Conservation (phyloP, 2,329 filamentous ascomycete species). For the Curvularia sp. region DNA sequence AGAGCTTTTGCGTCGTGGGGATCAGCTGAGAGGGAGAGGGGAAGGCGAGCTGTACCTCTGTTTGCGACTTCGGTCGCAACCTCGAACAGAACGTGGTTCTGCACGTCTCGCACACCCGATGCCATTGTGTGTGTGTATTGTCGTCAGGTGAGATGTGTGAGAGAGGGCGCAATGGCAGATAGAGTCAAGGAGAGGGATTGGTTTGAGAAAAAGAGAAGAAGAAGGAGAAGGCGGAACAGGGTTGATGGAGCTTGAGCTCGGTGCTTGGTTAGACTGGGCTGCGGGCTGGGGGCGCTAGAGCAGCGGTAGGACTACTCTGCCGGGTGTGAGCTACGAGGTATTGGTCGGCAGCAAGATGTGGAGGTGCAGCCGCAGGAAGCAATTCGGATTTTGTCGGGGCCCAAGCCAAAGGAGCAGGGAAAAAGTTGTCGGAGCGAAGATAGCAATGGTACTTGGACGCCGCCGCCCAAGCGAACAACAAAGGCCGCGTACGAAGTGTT, state of each 20-base stretch:
- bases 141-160: slow-evolving; percentile 7
- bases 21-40: slow-evolving; percentile 1
- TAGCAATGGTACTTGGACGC: background rate
- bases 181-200: slow-evolving; percentile 7
- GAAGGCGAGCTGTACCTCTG: slow-evolving; percentile 68
- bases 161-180: slow-evolving; percentile 20
- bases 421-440: slow-evolving; percentile 3
- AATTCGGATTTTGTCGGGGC: slow-evolving; percentile 20
- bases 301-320: slow-evolving; percentile 29
- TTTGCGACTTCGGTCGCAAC: slow-evolving; percentile 97
- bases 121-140: slow-evolving; percentile 38
- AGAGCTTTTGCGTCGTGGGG: slow-evolving; percentile 5
- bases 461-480: background rate
- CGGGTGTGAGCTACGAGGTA: slow-evolving; percentile 21
- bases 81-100: slow-evolving; percentile 96
- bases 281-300: slow-evolving; percentile 39
- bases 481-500: slow-evolving; percentile 14
- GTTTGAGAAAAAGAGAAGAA: slow-evolving; percentile 16
- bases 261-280: slow-evolving; percentile 37
- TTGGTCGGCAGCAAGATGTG: slow-evolving; percentile 27
- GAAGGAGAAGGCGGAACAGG: slow-evolving; percentile 24
- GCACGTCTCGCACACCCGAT: slow-evolving; percentile 69
- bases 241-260: slow-evolving; percentile 29
- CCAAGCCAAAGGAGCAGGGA: slow-evolving; percentile 5
- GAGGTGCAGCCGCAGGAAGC: slow-evolving; percentile 20